phyloP scores from a whole-genome alignment of 176 grass and related monocot species.

The Carex pumila region DNA sequence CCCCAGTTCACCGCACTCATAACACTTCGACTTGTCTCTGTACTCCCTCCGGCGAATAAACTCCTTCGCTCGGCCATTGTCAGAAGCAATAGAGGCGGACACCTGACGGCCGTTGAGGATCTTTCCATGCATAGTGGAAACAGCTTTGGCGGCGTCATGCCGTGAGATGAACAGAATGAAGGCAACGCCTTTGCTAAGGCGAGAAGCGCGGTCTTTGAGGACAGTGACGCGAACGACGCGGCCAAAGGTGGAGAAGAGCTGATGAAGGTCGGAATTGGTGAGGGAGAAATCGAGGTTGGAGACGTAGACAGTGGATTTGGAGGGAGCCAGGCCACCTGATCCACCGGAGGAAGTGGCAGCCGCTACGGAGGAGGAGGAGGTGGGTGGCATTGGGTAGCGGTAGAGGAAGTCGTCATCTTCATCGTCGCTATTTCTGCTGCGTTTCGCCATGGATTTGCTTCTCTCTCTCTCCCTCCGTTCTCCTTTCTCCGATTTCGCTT shows the following conservation, averaged over 20 bases:
- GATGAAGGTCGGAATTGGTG: constrained; percentile 97
- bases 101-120: constrained; percentile 44
- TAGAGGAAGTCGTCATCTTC: constrained; percentile 87
- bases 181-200: constrained; percentile 68
- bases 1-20: constrained; percentile 70
- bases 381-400: constrained; percentile 56
- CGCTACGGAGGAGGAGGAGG: not conserved
- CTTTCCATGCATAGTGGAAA: constrained; percentile 27
- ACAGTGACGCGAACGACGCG: constrained; percentile 84
- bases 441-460: constrained; percentile 39
- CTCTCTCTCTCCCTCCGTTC: not conserved
- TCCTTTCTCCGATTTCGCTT: not conserved
- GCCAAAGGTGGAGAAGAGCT: constrained; percentile 89
- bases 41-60: constrained; percentile 92
- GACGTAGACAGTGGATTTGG: constrained; percentile 90
- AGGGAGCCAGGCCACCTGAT: constrained; percentile 82
- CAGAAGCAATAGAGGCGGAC: constrained; percentile 62
- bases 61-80: constrained; percentile 80
- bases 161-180: constrained; percentile 84
- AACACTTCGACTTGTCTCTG: constrained; percentile 78
- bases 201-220: constrained; percentile 66
- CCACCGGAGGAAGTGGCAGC: constrained; percentile 13
- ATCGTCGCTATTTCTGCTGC: constrained; percentile 40
- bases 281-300: constrained; percentile 80
- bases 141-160: constrained; percentile 52